Percentiles rank a stretch among this genome's conserved stretches.
Evolutionary conservation across 2,329 filamentous ascomycete genomes (phyloP).

Genomic region (Colletotrichum somersetense): DNA sequence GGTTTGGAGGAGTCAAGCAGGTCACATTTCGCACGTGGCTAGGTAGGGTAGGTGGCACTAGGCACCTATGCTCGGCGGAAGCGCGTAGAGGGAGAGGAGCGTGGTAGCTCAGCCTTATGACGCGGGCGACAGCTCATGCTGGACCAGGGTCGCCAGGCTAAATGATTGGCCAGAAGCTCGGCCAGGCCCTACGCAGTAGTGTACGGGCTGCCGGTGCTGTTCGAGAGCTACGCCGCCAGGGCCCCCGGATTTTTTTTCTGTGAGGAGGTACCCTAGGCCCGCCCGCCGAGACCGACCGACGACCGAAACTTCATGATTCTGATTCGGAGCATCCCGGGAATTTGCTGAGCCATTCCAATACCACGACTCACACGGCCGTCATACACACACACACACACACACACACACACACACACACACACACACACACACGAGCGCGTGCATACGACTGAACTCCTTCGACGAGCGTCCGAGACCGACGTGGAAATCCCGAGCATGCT

Average conservation of each 20-base stretch:
- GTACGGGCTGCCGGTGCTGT: background rate
- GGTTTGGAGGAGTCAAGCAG: background rate
- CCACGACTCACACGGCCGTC: background rate
- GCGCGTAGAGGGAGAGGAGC: background rate
- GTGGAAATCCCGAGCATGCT: constrained; percentile 18
- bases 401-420: background rate
- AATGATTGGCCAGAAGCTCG: constrained; percentile 32
- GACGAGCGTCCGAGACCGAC: background rate
- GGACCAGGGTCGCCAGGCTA: background rate
- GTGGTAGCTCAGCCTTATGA: constrained; percentile 40
- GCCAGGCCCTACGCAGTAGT: background rate
- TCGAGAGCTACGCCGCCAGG: background rate
- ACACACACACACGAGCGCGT: no score
- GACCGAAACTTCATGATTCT: constrained; percentile 30
- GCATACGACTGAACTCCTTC: background rate
- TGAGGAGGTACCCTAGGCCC: constrained; percentile 21
- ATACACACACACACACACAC: background rate
- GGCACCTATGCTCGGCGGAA: background rate
- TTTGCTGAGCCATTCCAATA: constrained; percentile 6
- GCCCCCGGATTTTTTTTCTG: background rate
- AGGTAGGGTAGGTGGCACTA: background rate
- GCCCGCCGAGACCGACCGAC: constrained; percentile 31
- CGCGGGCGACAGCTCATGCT: constrained; percentile 21
- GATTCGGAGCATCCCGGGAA: constrained; percentile 34
- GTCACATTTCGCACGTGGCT: constrained; percentile 17